Percentiles rank a stretch among this genome's conserved stretches.
These are phyloP conservation scores for Diaporthe vaccinii DNA, from an alignment of 2,329 filamentous ascomycete species.

Conservation along the genomic window DNA sequence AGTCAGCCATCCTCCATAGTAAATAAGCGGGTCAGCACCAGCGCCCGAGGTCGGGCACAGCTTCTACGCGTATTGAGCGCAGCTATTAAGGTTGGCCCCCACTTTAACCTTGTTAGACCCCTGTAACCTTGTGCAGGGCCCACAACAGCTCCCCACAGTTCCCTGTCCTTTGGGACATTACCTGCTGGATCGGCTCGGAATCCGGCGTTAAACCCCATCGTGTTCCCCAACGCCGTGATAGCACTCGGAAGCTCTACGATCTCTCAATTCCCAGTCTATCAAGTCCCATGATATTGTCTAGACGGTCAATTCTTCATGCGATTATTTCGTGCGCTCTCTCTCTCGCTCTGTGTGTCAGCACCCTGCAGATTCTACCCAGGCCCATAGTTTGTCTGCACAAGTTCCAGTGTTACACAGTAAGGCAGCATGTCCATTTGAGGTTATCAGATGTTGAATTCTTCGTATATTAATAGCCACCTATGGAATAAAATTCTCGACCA, in stretches of 20 bases:
- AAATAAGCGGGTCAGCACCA: slow-evolving; percentile 16
- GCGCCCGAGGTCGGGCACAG: background rate
- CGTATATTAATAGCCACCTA: background rate
- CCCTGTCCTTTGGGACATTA: background rate
- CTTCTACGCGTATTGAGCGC: background rate
- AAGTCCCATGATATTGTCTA: too few species aligned
- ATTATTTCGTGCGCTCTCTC: too few species aligned
- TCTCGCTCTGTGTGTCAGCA: too few species aligned
- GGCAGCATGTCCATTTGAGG: background rate
- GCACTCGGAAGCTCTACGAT: too few species aligned
- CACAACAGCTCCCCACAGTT: slow-evolving; percentile 2
- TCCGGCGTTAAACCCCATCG: too few species aligned
- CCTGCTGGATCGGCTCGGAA: background rate
- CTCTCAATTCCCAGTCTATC: too few species aligned
- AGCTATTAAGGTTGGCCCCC: background rate
- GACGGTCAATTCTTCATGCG: too few species aligned
- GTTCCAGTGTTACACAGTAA: background rate
- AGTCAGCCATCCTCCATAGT: slow-evolving; percentile 27
- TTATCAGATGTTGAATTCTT: background rate
- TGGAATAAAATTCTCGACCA: background rate
- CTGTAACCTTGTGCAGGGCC: background rate
- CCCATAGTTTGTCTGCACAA: too few species aligned
- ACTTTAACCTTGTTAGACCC: slow-evolving; percentile 9
- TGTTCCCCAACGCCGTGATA: too few species aligned
- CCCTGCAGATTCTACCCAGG: too few species aligned